phyloP scores from a whole-genome alignment of 2,329 filamentous ascomycete genomes.

The Curvularia hawaiiensis region DNA sequence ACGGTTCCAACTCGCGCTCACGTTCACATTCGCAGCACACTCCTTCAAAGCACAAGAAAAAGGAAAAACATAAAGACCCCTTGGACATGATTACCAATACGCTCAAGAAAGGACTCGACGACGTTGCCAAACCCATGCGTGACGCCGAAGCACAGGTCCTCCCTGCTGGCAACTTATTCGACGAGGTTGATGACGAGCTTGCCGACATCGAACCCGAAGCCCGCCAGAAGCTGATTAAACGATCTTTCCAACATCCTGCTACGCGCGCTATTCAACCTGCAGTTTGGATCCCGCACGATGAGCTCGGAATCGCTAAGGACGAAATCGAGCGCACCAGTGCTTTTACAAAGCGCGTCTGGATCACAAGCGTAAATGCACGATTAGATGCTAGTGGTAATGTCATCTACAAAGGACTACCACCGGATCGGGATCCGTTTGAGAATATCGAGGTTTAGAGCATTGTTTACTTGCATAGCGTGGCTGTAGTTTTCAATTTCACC shows the following conservation, averaged over 20 bases:
- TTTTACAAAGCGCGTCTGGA: slow-evolving; percentile 80
- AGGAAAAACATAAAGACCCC: slow-evolving; percentile 33
- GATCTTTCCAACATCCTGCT: slow-evolving; percentile 90
- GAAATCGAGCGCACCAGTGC: slow-evolving; percentile 79
- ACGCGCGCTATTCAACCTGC: slow-evolving; percentile 82
- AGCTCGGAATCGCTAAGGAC: slow-evolving; percentile 88
- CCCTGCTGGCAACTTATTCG: slow-evolving; percentile 82
- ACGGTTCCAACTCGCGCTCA: slow-evolving; percentile 36
- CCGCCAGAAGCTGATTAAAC: slow-evolving; percentile 80
- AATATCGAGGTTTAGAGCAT: slow-evolving; percentile 43
- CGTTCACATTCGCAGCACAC: slow-evolving; percentile 26
- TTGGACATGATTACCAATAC: slow-evolving; percentile 36
- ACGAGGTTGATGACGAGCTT: slow-evolving; percentile 87
- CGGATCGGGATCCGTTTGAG: slow-evolving; percentile 65
- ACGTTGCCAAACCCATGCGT: slow-evolving; percentile 39
- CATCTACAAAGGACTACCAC: slow-evolving; percentile 82
- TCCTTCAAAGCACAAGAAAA: slow-evolving; percentile 21
- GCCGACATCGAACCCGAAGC: slow-evolving; percentile 92
- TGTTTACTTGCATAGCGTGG: background rate
- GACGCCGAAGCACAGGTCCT: slow-evolving; percentile 53
- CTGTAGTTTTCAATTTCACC: background rate
- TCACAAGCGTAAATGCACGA: slow-evolving; percentile 90
- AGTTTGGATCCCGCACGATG: slow-evolving; percentile 92
- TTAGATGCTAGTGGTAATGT: slow-evolving; percentile 83
- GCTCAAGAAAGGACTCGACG: slow-evolving; percentile 36